phyloP scores from a whole-genome alignment of 1,284 basidiomycete genomes.

The Microstroma glucosiphilum region DNA sequence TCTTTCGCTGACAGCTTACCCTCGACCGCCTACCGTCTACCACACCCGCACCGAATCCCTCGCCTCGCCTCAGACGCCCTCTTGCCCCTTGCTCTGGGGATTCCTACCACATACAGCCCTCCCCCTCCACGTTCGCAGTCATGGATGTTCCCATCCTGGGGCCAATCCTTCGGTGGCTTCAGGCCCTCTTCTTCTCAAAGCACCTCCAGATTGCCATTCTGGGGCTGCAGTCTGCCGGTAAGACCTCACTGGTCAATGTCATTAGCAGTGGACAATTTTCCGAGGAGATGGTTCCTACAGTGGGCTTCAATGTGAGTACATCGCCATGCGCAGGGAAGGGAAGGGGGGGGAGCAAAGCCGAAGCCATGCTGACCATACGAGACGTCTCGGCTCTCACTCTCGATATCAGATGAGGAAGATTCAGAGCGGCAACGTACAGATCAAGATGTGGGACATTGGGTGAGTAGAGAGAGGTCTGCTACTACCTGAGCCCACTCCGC shows the following conservation, averaged over 20 bases:
- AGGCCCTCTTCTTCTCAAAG: constrained; percentile 72
- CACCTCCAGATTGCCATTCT: constrained; percentile 87
- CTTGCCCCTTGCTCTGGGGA: background rate
- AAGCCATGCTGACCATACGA: background rate
- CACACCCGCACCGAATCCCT: background rate
- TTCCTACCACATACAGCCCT: too few relatives aligned
- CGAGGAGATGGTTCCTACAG: constrained; percentile 87
- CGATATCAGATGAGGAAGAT: constrained; percentile 63
- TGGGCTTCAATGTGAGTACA: constrained; percentile 61
- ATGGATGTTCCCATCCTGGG: constrained; percentile 4
- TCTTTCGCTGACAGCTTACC: too few relatives aligned
- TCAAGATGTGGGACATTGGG: constrained; percentile 94
- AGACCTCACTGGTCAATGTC: constrained; percentile 85
- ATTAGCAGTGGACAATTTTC: constrained; percentile 73
- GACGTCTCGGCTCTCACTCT: background rate
- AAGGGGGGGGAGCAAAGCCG: background rate
- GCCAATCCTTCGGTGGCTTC: constrained; percentile 47
- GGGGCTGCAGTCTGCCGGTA: constrained; percentile 87
- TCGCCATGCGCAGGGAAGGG: background rate
- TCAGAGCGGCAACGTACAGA: constrained; percentile 77
- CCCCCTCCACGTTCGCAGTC: background rate
- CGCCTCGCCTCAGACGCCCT: background rate
- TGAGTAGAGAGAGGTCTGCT: constrained; percentile 27
- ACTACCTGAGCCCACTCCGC: constrained; percentile 1
- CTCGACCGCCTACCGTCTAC: background rate